phyloP scores from a whole-genome alignment of 306 rosid species.

The Cicer cuneatum region DNA sequence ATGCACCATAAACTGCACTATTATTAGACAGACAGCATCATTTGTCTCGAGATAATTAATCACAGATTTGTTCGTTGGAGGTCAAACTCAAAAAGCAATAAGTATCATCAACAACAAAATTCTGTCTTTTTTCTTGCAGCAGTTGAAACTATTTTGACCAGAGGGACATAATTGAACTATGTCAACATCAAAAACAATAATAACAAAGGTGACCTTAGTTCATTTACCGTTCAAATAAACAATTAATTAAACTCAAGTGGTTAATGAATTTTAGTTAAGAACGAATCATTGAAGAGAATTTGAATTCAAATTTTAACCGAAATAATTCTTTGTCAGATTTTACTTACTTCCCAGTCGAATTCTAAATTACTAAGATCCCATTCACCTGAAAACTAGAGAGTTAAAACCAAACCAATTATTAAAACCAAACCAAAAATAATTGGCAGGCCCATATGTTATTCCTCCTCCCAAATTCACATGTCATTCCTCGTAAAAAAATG shows the following conservation, averaged over 20 bases:
- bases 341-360: too few relatives aligned
- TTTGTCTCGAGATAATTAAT: not conserved
- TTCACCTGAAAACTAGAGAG: too few relatives aligned
- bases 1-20: slow-evolving; percentile 11
- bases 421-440: not conserved
- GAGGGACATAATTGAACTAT: slow-evolving; percentile 17
- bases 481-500: slow-evolving; percentile 30
- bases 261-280: too few relatives aligned
- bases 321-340: too few relatives aligned
- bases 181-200: slow-evolving; percentile 42
- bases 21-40: slow-evolving; percentile 7
- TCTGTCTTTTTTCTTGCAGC: slow-evolving; percentile 27
- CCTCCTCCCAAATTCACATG: slow-evolving; percentile 28
- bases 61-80: slow-evolving; percentile 20
- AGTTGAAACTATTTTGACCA: slow-evolving; percentile 38
- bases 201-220: not conserved
- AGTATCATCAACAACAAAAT: slow-evolving; percentile 26
- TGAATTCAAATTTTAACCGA: too few relatives aligned
- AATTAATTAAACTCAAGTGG: too few relatives aligned
- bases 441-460: slow-evolving; percentile 26
- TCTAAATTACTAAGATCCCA: too few relatives aligned
- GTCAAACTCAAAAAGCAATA: slow-evolving; percentile 37
- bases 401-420: slow-evolving; percentile 9
- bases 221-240: too few relatives aligned
- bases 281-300: too few relatives aligned